phyloP scores from a whole-genome alignment of 2,329 filamentous ascomycete genomes.

The Lomentospora prolificans region DNA sequence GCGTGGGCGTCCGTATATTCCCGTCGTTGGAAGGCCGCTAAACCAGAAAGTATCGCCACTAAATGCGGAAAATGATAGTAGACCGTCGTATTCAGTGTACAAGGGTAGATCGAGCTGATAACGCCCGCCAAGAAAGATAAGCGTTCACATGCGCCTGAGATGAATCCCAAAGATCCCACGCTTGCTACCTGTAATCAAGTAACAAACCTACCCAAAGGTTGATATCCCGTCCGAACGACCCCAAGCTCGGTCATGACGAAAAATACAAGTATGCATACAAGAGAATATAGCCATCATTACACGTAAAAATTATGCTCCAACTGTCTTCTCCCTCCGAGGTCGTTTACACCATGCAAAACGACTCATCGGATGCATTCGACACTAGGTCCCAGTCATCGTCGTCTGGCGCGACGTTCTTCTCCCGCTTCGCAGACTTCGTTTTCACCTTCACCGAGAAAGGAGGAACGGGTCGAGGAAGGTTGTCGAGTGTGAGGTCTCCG shows the following conservation, averaged over 20 bases:
- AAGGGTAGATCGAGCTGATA: neutral
- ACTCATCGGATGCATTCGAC: constrained; percentile 7
- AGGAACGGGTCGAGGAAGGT: constrained; percentile 1
- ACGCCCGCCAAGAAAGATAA: neutral
- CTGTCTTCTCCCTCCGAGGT: neutral
- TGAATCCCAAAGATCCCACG: neutral
- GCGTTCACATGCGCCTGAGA: neutral
- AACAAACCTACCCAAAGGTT: neutral
- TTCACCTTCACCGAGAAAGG: constrained; percentile 1
- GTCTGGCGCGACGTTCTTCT: neutral
- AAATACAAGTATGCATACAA: constrained; percentile 2
- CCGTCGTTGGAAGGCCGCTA: too few relatives aligned
- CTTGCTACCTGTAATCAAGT: neutral
- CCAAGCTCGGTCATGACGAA: neutral
- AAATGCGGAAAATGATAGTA: too few relatives aligned
- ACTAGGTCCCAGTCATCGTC: constrained; percentile 6
- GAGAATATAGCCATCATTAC: neutral
- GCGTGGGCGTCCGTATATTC: too few relatives aligned
- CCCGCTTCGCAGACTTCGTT: neutral
- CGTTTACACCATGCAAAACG: constrained; percentile 7
- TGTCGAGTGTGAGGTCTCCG: constrained; percentile 5
- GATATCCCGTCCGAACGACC: neutral
- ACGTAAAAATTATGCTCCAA: neutral
- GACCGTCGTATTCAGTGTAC: too few relatives aligned
- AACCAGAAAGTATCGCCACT: too few relatives aligned